Percentiles rank a stretch among this genome's conserved stretches.
Evolutionary conservation across 169 alveolate genomes (phyloP).

Genomic region (Perkinsus olseni): DNA sequence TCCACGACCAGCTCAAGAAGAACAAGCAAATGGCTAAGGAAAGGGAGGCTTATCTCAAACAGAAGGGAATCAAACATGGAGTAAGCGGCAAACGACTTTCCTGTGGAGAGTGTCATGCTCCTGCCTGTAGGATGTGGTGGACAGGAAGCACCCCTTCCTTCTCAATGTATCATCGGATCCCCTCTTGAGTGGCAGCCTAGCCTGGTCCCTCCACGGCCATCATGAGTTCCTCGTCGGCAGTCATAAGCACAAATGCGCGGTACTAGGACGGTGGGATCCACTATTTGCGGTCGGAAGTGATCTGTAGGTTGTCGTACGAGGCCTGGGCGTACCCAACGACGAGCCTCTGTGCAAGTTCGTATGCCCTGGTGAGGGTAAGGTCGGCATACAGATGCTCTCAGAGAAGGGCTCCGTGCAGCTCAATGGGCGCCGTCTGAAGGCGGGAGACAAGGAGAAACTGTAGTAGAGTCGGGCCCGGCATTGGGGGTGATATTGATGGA

Average conservation of each 20-base stretch:
- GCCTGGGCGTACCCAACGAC: background rate
- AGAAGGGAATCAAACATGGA: background rate
- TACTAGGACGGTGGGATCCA: too few species aligned
- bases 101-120: background rate
- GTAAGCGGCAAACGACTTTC: background rate
- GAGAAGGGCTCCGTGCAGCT: background rate
- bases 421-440: background rate
- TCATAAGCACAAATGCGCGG: background rate
- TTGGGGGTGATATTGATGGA: background rate
- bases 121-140: background rate
- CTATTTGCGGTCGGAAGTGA: too few species aligned
- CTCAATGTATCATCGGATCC: background rate
- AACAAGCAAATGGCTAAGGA: background rate
- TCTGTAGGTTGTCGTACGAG: background rate
- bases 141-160: slow-evolving; percentile 4
- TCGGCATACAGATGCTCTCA: background rate
- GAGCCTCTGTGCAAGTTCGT: background rate
- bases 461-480: background rate
- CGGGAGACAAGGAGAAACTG: background rate
- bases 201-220: background rate
- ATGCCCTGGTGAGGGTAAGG: background rate
- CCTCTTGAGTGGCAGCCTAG: background rate
- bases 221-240: background rate
- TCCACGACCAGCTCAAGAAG: background rate
- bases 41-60: background rate